Conservation (phyloP, 306 rosid species). For the Prunus salicina region DNA sequence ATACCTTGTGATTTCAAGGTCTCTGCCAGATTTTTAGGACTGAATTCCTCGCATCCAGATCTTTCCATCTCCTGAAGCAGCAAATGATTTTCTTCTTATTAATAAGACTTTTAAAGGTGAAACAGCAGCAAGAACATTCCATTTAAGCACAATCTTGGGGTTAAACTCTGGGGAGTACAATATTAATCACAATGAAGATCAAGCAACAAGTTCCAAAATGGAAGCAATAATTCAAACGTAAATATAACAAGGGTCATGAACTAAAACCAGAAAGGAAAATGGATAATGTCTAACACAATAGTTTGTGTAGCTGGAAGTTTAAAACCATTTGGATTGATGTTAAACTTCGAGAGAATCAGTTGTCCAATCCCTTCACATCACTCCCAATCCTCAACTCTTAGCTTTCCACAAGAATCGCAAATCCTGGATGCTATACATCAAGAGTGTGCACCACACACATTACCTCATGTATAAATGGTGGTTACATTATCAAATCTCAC, state of each 20-base stretch:
- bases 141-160: background rate
- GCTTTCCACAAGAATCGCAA: background rate
- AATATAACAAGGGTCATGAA: background rate
- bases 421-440: background rate
- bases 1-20: slow-evolving; percentile 77
- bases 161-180: background rate
- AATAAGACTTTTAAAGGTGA: background rate
- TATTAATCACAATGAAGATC: background rate
- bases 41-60: slow-evolving; percentile 54
- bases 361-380: background rate
- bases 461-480: background rate
- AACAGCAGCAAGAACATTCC: background rate
- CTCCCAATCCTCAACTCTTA: background rate
- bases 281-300: background rate
- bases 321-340: background rate
- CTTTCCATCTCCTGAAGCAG: slow-evolving; percentile 76
- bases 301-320: background rate
- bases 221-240: background rate
- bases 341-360: background rate
- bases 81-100: slow-evolving; percentile 28
- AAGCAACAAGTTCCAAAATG: background rate
- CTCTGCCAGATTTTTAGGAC: slow-evolving; percentile 66
- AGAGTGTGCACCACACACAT: background rate
- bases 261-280: background rate
- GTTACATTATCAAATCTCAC: background rate